Evolutionary conservation across 1,284 basidiomycete genomes (phyloP).

Genomic region (Rhodotorula sp.): DNA sequence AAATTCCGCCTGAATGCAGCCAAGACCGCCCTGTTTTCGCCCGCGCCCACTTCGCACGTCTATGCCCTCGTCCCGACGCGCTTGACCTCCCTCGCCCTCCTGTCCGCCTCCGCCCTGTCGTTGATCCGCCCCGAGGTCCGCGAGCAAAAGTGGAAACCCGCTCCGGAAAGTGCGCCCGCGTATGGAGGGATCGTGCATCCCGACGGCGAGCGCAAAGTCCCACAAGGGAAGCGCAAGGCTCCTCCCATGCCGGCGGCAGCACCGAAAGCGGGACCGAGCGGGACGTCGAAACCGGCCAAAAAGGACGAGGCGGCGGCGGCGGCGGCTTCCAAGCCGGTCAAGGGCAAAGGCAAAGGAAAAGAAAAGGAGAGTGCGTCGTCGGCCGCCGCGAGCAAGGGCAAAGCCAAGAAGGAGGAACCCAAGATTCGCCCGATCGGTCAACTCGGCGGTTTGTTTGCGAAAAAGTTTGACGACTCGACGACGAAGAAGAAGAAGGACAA

Average conservation of each 20-base stretch:
- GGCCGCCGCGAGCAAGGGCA: not conserved
- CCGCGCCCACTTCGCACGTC: slow-evolving; percentile 15
- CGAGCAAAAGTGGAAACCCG: slow-evolving; percentile 22
- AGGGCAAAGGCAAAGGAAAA: slow-evolving; percentile 15
- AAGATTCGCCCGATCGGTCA: slow-evolving; percentile 23
- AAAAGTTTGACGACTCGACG: not conserved
- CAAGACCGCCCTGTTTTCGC: slow-evolving; percentile 20
- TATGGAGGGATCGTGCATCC: slow-evolving; percentile 26
- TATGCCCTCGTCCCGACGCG: slow-evolving; percentile 23
- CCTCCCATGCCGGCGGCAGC: not conserved
- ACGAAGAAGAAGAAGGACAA: slow-evolving; percentile 17
- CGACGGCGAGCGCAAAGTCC: slow-evolving; percentile 16
- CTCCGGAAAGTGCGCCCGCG: not conserved
- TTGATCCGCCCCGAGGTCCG: not conserved
- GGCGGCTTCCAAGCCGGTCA: not conserved
- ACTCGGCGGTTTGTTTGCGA: slow-evolving; percentile 20
- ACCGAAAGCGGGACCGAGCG: slow-evolving; percentile 6
- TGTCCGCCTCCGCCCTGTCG: slow-evolving; percentile 15
- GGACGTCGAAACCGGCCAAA: not conserved
- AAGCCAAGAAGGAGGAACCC: slow-evolving; percentile 1
- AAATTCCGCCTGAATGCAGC: not conserved
- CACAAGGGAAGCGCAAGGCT: slow-evolving; percentile 13
- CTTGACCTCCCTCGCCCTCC: slow-evolving; percentile 15
- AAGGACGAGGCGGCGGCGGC: not conserved
- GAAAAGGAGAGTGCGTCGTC: not conserved